These are phyloP conservation scores for Saussurea involucrata DNA, from an alignment of 129 eudicot species.

Conservation along the genomic window DNA sequence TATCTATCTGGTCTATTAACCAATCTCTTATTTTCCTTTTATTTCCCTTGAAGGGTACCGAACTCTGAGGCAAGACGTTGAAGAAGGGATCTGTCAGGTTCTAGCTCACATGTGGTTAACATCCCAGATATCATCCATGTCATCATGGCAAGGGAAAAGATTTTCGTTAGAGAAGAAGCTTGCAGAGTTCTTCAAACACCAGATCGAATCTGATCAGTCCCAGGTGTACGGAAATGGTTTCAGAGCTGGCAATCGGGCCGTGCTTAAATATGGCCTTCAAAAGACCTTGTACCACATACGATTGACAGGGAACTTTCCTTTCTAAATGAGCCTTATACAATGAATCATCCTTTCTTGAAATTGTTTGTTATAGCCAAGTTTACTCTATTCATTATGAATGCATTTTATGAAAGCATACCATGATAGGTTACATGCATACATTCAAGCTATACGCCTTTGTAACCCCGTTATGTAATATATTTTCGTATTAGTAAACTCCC, in stretches of 20 bases:
- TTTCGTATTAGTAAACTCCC: not conserved
- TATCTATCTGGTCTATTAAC: not conserved
- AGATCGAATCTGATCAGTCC: constrained; percentile 73
- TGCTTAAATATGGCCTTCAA: constrained; percentile 64
- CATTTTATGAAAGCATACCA: constrained; percentile 8
- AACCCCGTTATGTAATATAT: not conserved
- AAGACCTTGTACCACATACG: constrained; percentile 69
- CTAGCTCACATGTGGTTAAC: constrained; percentile 87
- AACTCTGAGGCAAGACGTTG: constrained; percentile 64
- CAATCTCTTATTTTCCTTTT: not conserved
- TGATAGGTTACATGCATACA: not conserved
- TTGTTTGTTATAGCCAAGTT: not conserved
- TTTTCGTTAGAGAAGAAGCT: constrained; percentile 75
- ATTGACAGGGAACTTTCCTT: constrained; percentile 69
- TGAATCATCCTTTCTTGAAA: not conserved
- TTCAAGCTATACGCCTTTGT: not conserved
- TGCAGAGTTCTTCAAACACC: constrained; percentile 68
- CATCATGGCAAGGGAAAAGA: constrained; percentile 43
- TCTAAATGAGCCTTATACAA: constrained; percentile 13
- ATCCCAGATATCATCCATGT: constrained; percentile 43
- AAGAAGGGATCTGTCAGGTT: constrained; percentile 91
- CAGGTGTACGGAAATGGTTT: constrained; percentile 81
- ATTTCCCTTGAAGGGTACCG: constrained; percentile 44
- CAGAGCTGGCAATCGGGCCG: constrained; percentile 73
- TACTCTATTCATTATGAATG: constrained; percentile 14